Conservation (phyloP, 2,329 filamentous ascomycete genomes). For the Neoscytalidium dimidiatum region DNA sequence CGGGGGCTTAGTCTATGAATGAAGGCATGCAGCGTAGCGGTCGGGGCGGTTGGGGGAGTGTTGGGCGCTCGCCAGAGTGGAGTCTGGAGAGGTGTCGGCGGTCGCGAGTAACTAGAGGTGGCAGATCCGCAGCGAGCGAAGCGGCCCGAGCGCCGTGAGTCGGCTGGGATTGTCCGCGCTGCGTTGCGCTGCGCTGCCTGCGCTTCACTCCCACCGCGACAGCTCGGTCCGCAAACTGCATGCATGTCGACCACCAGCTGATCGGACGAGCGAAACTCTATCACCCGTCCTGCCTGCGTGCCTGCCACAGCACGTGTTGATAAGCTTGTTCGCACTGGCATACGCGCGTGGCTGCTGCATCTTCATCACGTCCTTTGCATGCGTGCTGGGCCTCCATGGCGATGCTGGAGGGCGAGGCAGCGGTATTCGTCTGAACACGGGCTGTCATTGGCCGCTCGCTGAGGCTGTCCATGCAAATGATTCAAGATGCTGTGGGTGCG, state of each 20-base stretch:
- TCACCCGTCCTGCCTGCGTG: not conserved
- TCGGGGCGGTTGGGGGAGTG: not conserved
- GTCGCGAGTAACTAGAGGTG: conserved; percentile 5
- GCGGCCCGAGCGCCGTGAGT: not conserved
- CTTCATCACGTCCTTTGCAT: not conserved
- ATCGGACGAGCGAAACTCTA: not conserved
- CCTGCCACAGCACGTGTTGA: not conserved
- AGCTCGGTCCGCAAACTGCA: not conserved
- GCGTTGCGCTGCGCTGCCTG: not conserved
- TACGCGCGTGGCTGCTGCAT: not conserved
- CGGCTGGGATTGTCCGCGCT: not conserved
- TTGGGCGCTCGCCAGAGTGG: conserved; percentile 1
- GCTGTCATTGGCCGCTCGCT: not conserved
- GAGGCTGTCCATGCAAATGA: not conserved
- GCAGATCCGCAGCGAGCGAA: not conserved
- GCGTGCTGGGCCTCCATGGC: not conserved
- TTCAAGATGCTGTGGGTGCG: too few relatives aligned
- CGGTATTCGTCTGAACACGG: not conserved
- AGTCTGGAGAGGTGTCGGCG: conserved; percentile 8
- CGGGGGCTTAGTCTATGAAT: not conserved
- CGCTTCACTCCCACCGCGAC: not conserved
- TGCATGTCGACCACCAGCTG: not conserved
- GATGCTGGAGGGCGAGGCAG: not conserved
- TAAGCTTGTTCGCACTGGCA: not conserved
- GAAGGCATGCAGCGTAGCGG: not conserved